These are phyloP conservation scores for Aspergillus homomorphus DNA, from an alignment of 495 filamentous ascomycete species.

Conservation along the genomic window DNA sequence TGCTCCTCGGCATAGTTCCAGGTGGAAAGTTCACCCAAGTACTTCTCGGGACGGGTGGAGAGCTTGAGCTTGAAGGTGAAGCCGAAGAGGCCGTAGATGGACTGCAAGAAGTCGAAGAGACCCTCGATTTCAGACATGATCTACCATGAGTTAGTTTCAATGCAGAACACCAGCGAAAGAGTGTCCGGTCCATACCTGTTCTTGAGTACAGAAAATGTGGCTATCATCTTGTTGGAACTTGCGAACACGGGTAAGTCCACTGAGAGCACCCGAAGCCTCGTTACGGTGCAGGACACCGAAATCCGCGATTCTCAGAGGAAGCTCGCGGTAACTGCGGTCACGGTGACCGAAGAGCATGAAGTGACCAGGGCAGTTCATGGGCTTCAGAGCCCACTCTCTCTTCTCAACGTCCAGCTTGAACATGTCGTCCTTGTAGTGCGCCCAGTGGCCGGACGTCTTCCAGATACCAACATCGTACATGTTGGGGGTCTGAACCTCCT, in stretches of 20 bases:
- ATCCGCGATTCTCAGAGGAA: slow-evolving; percentile 87
- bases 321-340: slow-evolving; percentile 79
- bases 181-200: slow-evolving; percentile 49
- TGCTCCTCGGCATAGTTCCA: slow-evolving; percentile 85
- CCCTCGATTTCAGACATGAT: slow-evolving; percentile 80
- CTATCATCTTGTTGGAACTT: slow-evolving; percentile 94
- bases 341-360: slow-evolving; percentile 73
- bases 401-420: slow-evolving; percentile 91
- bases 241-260: slow-evolving; percentile 84
- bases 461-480: slow-evolving; percentile 90
- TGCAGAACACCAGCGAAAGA: background rate
- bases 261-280: slow-evolving; percentile 87
- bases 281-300: slow-evolving; percentile 95
- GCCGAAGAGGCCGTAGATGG: slow-evolving; percentile 84
- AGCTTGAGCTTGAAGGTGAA: slow-evolving; percentile 97
- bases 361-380: slow-evolving; percentile 97
- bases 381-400: slow-evolving; percentile 76
- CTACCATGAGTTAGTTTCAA: slow-evolving; percentile 35
- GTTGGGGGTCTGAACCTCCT: slow-evolving; percentile 93
- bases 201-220: slow-evolving; percentile 86
- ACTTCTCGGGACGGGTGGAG: slow-evolving; percentile 91
- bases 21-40: slow-evolving; percentile 76
- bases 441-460: slow-evolving; percentile 94
- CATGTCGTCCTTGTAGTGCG: slow-evolving; percentile 96
- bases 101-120: slow-evolving; percentile 81